These are phyloP conservation scores for Penicillium sp. DNA, from an alignment of 2,329 filamentous ascomycete species.

Conservation along the genomic window DNA sequence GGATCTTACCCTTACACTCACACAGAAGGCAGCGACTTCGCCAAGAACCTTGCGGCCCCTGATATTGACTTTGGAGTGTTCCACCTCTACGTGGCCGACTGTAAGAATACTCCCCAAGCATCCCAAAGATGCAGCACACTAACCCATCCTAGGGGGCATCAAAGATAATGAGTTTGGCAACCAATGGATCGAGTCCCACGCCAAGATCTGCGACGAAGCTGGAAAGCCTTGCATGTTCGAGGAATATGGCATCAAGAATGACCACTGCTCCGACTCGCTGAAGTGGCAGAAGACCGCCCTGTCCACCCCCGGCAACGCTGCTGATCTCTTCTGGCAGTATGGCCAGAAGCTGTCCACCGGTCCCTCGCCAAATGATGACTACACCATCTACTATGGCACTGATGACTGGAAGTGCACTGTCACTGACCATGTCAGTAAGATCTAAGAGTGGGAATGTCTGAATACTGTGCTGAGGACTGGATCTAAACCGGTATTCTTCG, in stretches of 20 bases:
- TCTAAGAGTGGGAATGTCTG: background rate
- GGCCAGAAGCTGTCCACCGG: background rate
- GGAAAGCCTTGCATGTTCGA: background rate
- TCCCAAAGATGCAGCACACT: background rate
- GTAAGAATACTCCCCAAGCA: background rate
- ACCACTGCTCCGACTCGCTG: background rate
- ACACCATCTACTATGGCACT: background rate
- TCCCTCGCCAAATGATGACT: background rate
- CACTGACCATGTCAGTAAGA: background rate
- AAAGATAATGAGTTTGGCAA: background rate
- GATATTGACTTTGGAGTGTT: background rate
- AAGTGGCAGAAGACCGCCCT: background rate
- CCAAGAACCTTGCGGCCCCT: background rate
- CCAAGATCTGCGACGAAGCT: background rate
- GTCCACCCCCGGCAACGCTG: background rate
- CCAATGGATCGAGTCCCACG: background rate
- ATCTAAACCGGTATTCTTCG: background rate
- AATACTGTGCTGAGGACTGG: background rate
- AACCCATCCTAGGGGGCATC: background rate
- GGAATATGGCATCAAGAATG: background rate
- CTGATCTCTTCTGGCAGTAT: background rate
- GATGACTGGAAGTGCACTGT: background rate
- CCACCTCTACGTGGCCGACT: background rate
- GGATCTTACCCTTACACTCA: background rate
- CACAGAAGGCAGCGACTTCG: background rate